Evolutionary conservation across 352 stramenopile species (phyloP), one percentile per base, ranked within the genome.

Genomic region (Phytophthora brassicae): DNA sequence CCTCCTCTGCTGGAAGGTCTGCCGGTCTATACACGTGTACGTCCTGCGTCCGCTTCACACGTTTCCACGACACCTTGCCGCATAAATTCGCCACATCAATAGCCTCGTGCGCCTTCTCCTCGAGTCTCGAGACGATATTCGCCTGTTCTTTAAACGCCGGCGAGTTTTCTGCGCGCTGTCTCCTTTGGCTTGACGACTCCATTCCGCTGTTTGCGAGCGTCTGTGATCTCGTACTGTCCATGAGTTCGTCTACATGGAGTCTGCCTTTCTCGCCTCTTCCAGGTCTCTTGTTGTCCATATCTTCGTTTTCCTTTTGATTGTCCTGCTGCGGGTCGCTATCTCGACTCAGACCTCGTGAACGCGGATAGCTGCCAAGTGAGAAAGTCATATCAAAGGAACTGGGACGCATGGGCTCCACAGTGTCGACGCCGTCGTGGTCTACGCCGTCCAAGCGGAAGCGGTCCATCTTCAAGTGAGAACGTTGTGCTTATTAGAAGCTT

Each of bases 361-460:
- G 43, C 46, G 72, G 68, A 63, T 87, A 76, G 68, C 70, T 74
- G 55, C 77, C 78, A 8, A 92, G 80, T 28, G 81, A 91, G 71
- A 92, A 92, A 62, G 81, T 91, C 80, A 91, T 89, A 77, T 95
- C 84, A 64, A 95, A 95, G 26, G 84, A 94, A 61, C 86, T 92
- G n/a, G 86, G 74, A 4, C 86, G 86, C 74, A 93, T 87, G 45
- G 86, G 86, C 73, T 93, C 86, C 13, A 95, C 81, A 2, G 73
- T 84, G 66, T 95, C 86, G 43, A 84, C 91, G 43, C 69, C 74
- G 51, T 87, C 75, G 48, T 88, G 77, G 54, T 92, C 83, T 56
- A 92, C 81, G 56, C 89, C 83, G 35, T 93, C 81, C 11, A 90
- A 61, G 46, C 79, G 70, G 72, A 95, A 95, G 45, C 86, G 86